Evolutionary conservation across 2,329 filamentous ascomycete species (phyloP).

Genomic region (Aspergillus sp.): DNA sequence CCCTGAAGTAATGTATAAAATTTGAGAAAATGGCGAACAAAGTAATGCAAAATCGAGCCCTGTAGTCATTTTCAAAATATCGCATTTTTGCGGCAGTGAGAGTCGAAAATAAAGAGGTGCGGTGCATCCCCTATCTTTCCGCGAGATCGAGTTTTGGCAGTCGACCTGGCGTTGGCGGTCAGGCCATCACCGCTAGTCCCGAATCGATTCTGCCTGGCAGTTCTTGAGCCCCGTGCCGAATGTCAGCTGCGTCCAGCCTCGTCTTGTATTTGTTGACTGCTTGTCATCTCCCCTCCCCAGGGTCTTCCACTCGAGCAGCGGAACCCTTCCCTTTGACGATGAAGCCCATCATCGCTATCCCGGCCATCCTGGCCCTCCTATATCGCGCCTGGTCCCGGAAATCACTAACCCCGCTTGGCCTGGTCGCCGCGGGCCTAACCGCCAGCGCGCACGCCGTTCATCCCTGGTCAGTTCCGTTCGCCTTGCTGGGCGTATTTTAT

Average conservation of each 20-base stretch:
- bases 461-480: conserved; percentile 91
- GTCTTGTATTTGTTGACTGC: background rate
- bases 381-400: conserved; percentile 69
- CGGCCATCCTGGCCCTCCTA: conserved; percentile 58
- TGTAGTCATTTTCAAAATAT: background rate
- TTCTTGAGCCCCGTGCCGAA: background rate
- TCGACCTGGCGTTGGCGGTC: background rate
- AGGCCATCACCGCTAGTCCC: background rate
- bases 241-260: background rate
- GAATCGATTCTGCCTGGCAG: background rate
- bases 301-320: background rate
- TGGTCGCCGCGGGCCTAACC: conserved; percentile 70
- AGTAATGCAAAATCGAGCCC: background rate
- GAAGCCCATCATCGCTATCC: conserved; percentile 45
- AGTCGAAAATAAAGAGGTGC: background rate
- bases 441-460: conserved; percentile 83
- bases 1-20: background rate
- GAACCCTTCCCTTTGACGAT: conserved; percentile 25
- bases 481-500: conserved; percentile 80
- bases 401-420: conserved; percentile 74
- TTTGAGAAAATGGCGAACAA: background rate
- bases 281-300: background rate
- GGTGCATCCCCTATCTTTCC: background rate
- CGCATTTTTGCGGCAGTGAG: background rate
- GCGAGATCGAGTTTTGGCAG: background rate